Evolutionary conservation across 768 basidiomycete species (phyloP), one percentile per base, ranked within the genome.

Genomic region (Kwoniella pini): DNA sequence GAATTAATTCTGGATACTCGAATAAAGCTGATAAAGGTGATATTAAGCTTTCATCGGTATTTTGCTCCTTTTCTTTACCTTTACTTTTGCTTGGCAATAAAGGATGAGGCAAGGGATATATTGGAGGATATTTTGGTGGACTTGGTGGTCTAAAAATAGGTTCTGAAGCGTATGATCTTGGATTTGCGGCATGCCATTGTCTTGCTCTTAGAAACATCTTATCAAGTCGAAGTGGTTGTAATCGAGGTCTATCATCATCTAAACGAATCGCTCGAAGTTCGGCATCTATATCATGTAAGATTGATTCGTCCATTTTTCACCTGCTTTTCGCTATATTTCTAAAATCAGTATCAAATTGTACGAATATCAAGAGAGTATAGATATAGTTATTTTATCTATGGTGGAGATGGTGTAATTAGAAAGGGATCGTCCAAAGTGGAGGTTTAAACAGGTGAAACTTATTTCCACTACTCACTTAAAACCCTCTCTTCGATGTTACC

Each of bases 1-100:
- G 72, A 30, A 71, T 40, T 31, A 74, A 59, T 48, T 74, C 72
- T 11, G 70, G 65, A 51, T 64, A 67, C 3, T 69, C 59, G 39
- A 71, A 71, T 17, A 74, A 39, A 11, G 44, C 53, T 2, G 50
- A 62, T 21, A 74, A 54, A 7, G 72, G 72, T 3, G 67, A 68
- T 19, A 61, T 42, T 11, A 7, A 7, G 6, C 6, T 19, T 42
- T 42, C 44, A 19, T 1, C 30, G 28, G 28, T 31, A 15, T 56
- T 43, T 11, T 19, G 17, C 27, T 12, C 30, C 26, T 36, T 49
- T 12, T 27, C 12, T 30, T 57, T 57, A 4, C 27, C 53, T 39
- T 43, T 59, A 27, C 0, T 36, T 54, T 7, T 15, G 33, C 3
- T 13, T 30, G 21, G 17, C 12, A 31, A 59, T 1, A 55, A 26